Conservation (phyloP, 2,329 filamentous ascomycete species). For the Penicillium psychrosexuale region DNA sequence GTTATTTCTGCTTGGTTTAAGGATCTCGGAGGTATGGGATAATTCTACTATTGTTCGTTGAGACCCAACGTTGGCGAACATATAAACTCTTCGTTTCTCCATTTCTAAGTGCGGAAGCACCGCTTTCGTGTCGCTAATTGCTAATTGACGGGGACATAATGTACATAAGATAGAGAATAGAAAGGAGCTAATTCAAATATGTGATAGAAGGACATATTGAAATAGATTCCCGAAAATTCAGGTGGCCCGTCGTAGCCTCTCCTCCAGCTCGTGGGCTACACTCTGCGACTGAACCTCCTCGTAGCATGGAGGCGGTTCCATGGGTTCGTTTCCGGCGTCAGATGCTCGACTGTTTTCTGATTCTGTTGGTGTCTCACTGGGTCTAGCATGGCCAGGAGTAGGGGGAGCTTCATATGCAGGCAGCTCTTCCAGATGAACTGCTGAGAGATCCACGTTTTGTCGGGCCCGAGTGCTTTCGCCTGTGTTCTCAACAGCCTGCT, state of each 20-base stretch:
- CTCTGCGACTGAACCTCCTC: constrained; percentile 85
- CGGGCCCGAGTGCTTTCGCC: constrained; percentile 42
- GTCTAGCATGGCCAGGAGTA: constrained; percentile 27
- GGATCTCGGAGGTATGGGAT: too few species aligned
- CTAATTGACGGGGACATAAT: constrained; percentile 14
- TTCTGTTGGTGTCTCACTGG: constrained; percentile 8
- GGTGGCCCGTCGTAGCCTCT: constrained; percentile 43
- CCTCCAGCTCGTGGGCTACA: constrained; percentile 69
- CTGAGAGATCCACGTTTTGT: constrained; percentile 55
- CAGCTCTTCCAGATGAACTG: constrained; percentile 77
- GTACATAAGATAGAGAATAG: constrained; percentile 11
- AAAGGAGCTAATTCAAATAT: background rate
- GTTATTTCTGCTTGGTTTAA: background rate
- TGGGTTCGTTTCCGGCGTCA: constrained; percentile 45
- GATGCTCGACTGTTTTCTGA: constrained; percentile 23
- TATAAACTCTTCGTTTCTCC: background rate
- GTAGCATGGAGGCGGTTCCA: constrained; percentile 83
- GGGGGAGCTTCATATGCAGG: constrained; percentile 74
- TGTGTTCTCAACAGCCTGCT: constrained; percentile 67
- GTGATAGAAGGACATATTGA: background rate
- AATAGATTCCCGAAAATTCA: constrained; percentile 12
- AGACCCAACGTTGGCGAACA: background rate
- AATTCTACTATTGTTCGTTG: too few species aligned
- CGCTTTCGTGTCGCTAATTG: constrained; percentile 14
- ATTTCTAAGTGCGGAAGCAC: constrained; percentile 3